Evolutionary conservation across 495 filamentous ascomycete species (phyloP).

Genomic region (Aspergillus egyptiacus): DNA sequence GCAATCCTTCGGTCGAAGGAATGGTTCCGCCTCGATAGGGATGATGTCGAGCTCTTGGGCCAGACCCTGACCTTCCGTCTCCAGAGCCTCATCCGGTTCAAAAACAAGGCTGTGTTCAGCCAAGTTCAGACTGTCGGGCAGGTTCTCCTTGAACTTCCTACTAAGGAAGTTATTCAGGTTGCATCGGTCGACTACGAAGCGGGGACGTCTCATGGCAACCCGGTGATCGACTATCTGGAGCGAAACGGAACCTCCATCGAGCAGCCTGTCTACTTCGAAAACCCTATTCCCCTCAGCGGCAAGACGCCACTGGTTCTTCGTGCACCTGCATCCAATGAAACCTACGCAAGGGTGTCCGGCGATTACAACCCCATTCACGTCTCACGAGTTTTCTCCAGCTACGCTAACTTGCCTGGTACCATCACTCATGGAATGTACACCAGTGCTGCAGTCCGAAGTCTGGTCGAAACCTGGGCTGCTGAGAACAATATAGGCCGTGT

Average conservation of each 20-base stretch:
- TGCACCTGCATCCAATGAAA: conserved; percentile 96
- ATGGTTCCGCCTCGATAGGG: conserved; percentile 84
- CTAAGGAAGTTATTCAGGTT: conserved; percentile 94
- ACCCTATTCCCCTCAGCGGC: conserved; percentile 89
- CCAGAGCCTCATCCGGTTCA: conserved; percentile 83
- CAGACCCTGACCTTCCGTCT: conserved; percentile 97
- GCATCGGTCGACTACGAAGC: conserved; percentile 92
- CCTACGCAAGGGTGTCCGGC: conserved; percentile 92
- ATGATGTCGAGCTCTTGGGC: conserved; percentile 75
- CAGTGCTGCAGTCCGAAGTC: conserved; percentile 90
- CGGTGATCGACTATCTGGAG: conserved; percentile 92
- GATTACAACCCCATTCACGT: conserved; percentile 99
- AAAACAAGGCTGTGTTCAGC: conserved; percentile 90
- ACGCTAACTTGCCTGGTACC: conserved; percentile 89
- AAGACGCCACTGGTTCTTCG: conserved; percentile 81
- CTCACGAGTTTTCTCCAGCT: conserved; percentile 89
- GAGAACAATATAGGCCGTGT: conserved; percentile 98
- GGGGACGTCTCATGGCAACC: conserved; percentile 86
- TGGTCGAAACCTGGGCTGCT: conserved; percentile 99
- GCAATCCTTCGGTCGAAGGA: conserved; percentile 92
- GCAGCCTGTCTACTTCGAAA: conserved; percentile 95
- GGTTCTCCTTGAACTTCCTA: conserved; percentile 90
- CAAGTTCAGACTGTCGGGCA: conserved; percentile 88
- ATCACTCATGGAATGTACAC: conserved; percentile 99
- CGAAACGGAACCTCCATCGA: conserved; percentile 89